phyloP scores from a whole-genome alignment of 306 rosid species.

The Clitoria ternatea region DNA sequence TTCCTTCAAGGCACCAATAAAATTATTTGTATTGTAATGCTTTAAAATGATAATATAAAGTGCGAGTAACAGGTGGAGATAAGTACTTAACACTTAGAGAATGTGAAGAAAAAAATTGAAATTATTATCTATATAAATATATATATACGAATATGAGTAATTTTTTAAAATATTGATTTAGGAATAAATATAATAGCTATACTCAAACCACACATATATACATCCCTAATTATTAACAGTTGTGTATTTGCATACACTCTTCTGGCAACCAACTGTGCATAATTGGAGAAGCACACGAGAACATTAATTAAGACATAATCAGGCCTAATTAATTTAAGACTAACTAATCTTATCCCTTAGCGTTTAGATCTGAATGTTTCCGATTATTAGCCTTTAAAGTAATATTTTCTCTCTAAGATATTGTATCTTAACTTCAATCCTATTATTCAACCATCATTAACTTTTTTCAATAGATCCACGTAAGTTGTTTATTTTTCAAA shows the following conservation, averaged over 20 bases:
- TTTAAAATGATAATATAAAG: too few species aligned
- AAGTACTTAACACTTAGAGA: too few species aligned
- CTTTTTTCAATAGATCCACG: not conserved
- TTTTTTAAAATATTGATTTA: too few species aligned
- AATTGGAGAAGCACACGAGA: not conserved
- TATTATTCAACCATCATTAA: not conserved
- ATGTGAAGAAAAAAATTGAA: too few species aligned
- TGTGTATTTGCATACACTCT: slow-evolving; percentile 8
- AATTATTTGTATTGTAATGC: too few species aligned
- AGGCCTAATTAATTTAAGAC: not conserved
- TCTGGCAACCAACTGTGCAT: slow-evolving; percentile 18
- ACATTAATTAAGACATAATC: slow-evolving; percentile 18
- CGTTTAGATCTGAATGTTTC: slow-evolving; percentile 8
- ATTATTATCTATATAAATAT: too few species aligned
- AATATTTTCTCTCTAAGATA: not conserved
- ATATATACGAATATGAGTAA: too few species aligned
- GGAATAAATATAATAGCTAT: too few species aligned
- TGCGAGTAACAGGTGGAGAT: too few species aligned
- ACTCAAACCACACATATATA: too few species aligned
- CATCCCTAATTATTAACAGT: too few species aligned
- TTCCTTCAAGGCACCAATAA: too few species aligned
- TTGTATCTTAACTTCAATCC: not conserved
- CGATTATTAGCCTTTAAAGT: not conserved
- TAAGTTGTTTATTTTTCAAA: not conserved
- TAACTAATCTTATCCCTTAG: slow-evolving; percentile 4